These are phyloP conservation scores for Pyronema omphalodes DNA, from an alignment of 495 filamentous ascomycete genomes.

Conservation along the genomic window DNA sequence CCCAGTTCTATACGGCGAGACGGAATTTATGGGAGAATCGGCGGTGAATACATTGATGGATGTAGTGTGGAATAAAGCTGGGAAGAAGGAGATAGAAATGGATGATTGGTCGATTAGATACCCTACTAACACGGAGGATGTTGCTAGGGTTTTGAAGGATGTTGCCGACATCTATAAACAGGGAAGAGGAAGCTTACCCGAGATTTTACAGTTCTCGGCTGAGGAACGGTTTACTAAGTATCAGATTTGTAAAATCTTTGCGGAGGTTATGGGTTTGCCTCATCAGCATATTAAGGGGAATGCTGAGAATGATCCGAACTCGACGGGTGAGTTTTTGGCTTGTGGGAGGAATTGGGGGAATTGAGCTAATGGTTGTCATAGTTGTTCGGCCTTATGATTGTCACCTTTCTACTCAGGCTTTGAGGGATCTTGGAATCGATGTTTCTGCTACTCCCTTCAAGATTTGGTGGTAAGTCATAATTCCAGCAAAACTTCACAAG, in stretches of 20 bases:
- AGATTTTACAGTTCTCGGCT: conserved; percentile 68
- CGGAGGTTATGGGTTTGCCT: conserved; percentile 60
- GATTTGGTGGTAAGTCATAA: conserved; percentile 55
- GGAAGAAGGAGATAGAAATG: conserved; percentile 48
- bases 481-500: neutral
- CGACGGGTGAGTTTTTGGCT: conserved; percentile 36
- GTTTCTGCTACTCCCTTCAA: conserved; percentile 58
- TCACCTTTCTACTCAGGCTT: conserved; percentile 58
- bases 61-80: conserved; percentile 44
- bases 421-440: conserved; percentile 60
- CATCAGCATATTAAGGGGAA: conserved; percentile 53
- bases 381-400: conserved; percentile 61
- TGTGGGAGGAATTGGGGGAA: neutral
- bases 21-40: conserved; percentile 48
- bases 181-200: conserved; percentile 32
- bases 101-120: conserved; percentile 78
- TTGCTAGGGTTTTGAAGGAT: conserved; percentile 58
- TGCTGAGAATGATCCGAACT: conserved; percentile 57
- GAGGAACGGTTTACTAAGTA: conserved; percentile 85
- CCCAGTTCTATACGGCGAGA: conserved; percentile 69
- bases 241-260: conserved; percentile 66
- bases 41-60: conserved; percentile 71
- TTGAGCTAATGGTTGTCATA: conserved; percentile 8
- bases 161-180: conserved; percentile 44
- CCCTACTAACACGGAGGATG: conserved; percentile 75